A percentile compares a stretch with the other conserved stretches of the same genome.
phyloP scores from a whole-genome alignment of 164 flowering plant genomes.

The Macadamia integrifolia region DNA sequence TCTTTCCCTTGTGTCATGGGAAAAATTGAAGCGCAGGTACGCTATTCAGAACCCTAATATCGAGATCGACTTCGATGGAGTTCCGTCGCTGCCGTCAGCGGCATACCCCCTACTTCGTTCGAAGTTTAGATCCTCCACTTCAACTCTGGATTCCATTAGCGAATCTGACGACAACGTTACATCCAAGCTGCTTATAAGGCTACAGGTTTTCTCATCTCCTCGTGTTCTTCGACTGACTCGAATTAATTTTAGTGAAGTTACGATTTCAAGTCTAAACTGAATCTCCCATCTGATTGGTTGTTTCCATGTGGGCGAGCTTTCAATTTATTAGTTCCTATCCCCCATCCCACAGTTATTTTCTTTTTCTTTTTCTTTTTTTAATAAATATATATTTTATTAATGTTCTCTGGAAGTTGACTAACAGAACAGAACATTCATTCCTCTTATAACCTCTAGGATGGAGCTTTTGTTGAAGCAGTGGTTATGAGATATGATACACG shows the following conservation, averaged over 20 bases:
- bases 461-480: conserved; percentile 87
- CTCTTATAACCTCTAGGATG: conserved; percentile 42
- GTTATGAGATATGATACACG: conserved; percentile 91
- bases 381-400: too few species aligned
- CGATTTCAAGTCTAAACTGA: too few species aligned
- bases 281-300: too few species aligned
- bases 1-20: too few species aligned
- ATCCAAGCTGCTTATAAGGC: conserved; percentile 78
- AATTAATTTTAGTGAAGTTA: too few species aligned
- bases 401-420: not conserved
- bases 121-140: conserved; percentile 60
- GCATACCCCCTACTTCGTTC: conserved; percentile 63
- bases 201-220: conserved; percentile 46
- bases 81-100: conserved; percentile 71
- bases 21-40: conserved; percentile 23
- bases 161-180: conserved; percentile 74
- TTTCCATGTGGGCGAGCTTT: too few species aligned
- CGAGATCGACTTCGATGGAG: conserved; percentile 45
- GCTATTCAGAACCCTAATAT: conserved; percentile 57
- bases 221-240: not conserved
- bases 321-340: too few species aligned
- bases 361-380: too few species aligned
- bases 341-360: too few species aligned
- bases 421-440: not conserved
- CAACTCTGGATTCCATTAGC: conserved; percentile 48